phyloP scores from a whole-genome alignment of 164 flowering plant species.

The Cinnamomum chago region DNA sequence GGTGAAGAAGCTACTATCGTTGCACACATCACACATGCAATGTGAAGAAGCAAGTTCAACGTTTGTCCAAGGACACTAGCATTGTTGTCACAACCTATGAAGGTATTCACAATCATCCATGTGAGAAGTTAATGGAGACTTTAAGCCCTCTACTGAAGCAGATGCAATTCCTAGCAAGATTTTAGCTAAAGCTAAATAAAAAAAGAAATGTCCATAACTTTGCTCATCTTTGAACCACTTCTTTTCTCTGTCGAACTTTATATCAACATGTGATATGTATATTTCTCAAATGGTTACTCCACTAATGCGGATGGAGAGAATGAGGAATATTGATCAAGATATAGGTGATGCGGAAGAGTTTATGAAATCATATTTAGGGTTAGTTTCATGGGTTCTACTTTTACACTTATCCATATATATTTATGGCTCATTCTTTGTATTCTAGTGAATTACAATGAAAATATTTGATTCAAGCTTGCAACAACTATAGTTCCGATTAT shows the following conservation, averaged over 20 bases:
- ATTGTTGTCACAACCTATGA: constrained; percentile 90
- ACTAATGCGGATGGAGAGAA: not conserved
- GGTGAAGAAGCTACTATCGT: constrained; percentile 73
- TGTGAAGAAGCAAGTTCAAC: constrained; percentile 91
- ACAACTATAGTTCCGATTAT: no score
- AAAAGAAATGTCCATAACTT: no score
- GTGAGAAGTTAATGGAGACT: constrained; percentile 78
- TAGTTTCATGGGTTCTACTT: no score
- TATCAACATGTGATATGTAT: not conserved
- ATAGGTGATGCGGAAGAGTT: not conserved
- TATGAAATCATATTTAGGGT: not conserved
- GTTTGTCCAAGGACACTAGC: constrained; percentile 72
- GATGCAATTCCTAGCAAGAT: constrained; percentile 76
- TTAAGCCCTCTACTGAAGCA: constrained; percentile 75
- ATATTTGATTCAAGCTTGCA: no score
- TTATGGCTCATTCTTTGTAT: no score
- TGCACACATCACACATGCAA: constrained; percentile 90
- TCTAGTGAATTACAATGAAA: no score
- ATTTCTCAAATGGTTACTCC: not conserved
- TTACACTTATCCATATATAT: no score
- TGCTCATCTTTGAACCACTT: not conserved
- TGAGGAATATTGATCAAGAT: not conserved
- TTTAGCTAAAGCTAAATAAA: constrained; percentile 19
- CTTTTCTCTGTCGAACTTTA: not conserved
- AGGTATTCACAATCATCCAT: constrained; percentile 87